A percentile compares a stretch with the other conserved stretches of the same genome.
Conservation (phyloP, 2,329 filamentous ascomycete genomes). For the Fusarium decemcellulare region DNA sequence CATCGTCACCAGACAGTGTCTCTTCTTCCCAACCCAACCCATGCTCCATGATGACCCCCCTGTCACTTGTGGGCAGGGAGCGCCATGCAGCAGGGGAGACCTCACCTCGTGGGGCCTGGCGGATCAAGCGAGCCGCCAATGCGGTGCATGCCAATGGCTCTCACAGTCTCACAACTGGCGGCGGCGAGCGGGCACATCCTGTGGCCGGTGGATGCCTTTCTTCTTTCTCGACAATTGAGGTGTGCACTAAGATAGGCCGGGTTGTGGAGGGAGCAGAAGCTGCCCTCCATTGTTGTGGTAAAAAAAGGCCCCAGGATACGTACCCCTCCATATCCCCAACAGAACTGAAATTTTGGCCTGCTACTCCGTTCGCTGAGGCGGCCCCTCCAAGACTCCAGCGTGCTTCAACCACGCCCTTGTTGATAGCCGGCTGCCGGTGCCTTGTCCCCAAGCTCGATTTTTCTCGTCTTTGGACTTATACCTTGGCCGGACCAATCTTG, state of each 20-base stretch:
- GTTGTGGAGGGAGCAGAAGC: conserved; percentile 41
- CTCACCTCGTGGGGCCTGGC: conserved; percentile 45
- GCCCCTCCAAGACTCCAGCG: conserved; percentile 45
- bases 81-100: conserved; percentile 43
- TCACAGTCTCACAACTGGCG: conserved; percentile 42
- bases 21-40: conserved; percentile 38
- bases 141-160: conserved; percentile 46
- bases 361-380: conserved; percentile 46
- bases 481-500: conserved; percentile 45
- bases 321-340: conserved; percentile 58
- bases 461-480: conserved; percentile 49
- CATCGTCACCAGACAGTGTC: neutral
- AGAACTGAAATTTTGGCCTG: conserved; percentile 57
- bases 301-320: conserved; percentile 45
- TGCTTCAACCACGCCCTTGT: conserved; percentile 43
- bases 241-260: conserved; percentile 41
- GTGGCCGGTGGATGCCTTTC: conserved; percentile 33
- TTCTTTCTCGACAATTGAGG: conserved; percentile 38
- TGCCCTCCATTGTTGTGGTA: conserved; percentile 33
- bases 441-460: conserved; percentile 41
- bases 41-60: conserved; percentile 37
- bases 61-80: conserved; percentile 31
- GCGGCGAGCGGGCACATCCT: conserved; percentile 15
- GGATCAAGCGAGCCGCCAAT: conserved; percentile 48
- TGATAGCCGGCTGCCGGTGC: conserved; percentile 38